Evolutionary conservation across 805 yeast species (phyloP), one percentile per base, ranked within the genome.

Genomic region (Wickerhamomyces bovis): DNA sequence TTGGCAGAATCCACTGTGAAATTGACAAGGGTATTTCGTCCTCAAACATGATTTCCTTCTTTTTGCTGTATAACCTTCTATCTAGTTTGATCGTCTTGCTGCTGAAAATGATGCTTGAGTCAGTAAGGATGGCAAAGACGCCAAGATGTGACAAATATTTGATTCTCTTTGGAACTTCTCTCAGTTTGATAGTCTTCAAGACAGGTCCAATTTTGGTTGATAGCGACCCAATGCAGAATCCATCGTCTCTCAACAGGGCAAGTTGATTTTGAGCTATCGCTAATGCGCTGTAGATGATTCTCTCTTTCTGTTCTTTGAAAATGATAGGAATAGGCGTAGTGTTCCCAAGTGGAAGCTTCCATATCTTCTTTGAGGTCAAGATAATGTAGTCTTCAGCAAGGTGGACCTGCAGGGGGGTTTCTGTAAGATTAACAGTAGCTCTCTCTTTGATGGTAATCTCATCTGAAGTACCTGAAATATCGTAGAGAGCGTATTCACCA

Each of bases 1-100:
- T 48, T 1, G 59, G 58, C 3, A 69, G 54, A 15, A 56, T 53
- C 75, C 73, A 70, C 42, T 62, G 64, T n/a, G 62, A 51, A 4
- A 70, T 23, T 8, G 63, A 53, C 9, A 60, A 35, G 1, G 71
- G 68, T 4, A 44, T 56, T 39, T 65, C 70, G 6, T 55, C 52
- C 0, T 48, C 46, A 25, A 57, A 55, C 3, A 60, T 9, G 1
- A 23, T 25, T 1, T 35, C 13, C 9, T 20, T n/a, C 9, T 43
- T 40, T 19, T 47, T 47, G 12, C 52, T 23, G 16, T 40, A 52
- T 10, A 43, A 20, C 10, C 44, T 40, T 12, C 40, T 43, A 7
- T 48, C 47, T 22, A 56, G 20, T 38, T 49, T 53, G 2, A 44
- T 23, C n/a, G 40, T 18, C 28, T 50, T 55, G 40, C 47, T 53